Percentiles rank a stretch among this genome's conserved stretches.
These are phyloP conservation scores for Digitaria exilis DNA, from an alignment of 202 grass and related monocot genomes.

Conservation along the genomic window DNA sequence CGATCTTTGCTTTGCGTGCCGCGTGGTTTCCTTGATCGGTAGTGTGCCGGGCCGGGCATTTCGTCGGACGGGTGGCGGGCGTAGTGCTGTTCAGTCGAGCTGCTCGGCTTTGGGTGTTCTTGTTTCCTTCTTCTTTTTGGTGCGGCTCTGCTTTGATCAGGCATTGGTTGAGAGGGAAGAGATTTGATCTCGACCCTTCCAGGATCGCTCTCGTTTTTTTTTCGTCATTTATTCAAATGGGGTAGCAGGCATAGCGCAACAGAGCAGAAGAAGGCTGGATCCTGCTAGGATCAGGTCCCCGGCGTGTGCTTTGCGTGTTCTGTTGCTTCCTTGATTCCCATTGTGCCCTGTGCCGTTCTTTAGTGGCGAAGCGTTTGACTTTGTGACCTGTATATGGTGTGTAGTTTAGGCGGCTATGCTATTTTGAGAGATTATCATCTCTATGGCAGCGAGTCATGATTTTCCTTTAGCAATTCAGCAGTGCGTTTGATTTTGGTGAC, in stretches of 20 bases:
- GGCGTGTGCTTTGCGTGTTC: constrained; percentile 4
- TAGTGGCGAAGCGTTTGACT: constrained; percentile 20
- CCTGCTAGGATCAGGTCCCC: constrained; percentile 4
- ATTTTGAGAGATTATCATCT: constrained; percentile 5
- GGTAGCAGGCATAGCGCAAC: constrained; percentile 5
- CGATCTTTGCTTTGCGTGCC: not conserved
- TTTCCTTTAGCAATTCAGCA: not conserved
- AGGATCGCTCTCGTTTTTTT: not conserved
- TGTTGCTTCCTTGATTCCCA: not conserved
- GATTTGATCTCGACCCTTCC: constrained; percentile 15
- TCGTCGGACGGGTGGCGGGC: constrained; percentile 5
- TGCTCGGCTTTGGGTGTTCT: not conserved
- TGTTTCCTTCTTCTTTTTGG: not conserved
- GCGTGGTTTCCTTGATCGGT: constrained; percentile 14
- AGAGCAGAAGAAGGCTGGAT: not conserved
- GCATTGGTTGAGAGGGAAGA: not conserved
- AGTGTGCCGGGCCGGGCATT: constrained; percentile 36
- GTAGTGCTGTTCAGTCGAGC: not conserved
- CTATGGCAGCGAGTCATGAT: not conserved
- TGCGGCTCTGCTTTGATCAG: constrained; percentile 16
- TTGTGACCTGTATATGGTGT: constrained; percentile 9
- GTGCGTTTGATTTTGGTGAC: constrained; percentile 15
- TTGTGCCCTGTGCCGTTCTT: not conserved
- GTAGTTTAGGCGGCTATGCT: not conserved
- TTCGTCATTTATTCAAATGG: constrained; percentile 43